Base-by-base conservation (phyloP, 345 rosid species). In the Linum tenue region DNA sequence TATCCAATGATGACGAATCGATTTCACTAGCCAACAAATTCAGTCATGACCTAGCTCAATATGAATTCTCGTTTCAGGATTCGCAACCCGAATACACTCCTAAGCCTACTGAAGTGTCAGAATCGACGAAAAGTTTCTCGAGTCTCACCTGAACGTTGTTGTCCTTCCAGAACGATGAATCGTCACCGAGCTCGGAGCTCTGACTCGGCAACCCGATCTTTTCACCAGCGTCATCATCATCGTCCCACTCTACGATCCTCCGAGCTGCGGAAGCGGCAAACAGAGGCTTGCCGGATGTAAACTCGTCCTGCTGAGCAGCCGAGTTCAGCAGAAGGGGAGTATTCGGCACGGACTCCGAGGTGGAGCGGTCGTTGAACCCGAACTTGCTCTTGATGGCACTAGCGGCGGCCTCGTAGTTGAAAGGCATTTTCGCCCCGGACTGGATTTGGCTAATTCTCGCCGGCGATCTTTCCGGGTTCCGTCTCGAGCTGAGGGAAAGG, bases 161-260 rank as follows among this genome's bases (percentile, higher is more conserved):
- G 43, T 95, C 99, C 77, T 86, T 85, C 97, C 97, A 89, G 74
- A 95, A 87, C 7, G 96, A 83, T 1, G 97, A 95, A 77, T 89
- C 97, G 60, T 95, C 96, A n/a, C 60, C 62, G 69, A 91, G 73
- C 71, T 91, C 97, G 56, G 86, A 91, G 70, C 86, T 80, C 60
- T 72, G 91, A 43, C 60, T 16, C 35, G 70, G 70, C 48, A 80
- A 64, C 37, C 70, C 80, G 42, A 60, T 14, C 58, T 0, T 65
- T 39, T 16, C 77, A 1, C 55, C 78, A 43, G 68, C 75, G 17
- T 71, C 79, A 31, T 75, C 77, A 0, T 78, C 83, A 22, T 22
- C 31, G 16, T 92, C 88, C 71, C 73, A 71, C 37, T 87, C 82
- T 57, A 59, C 55, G 22, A 72, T 61, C 37, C 76, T 75, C 53